Evolutionary conservation across 2,329 filamentous ascomycete genomes (phyloP).

Genomic region (Colletotrichum scovillei): DNA sequence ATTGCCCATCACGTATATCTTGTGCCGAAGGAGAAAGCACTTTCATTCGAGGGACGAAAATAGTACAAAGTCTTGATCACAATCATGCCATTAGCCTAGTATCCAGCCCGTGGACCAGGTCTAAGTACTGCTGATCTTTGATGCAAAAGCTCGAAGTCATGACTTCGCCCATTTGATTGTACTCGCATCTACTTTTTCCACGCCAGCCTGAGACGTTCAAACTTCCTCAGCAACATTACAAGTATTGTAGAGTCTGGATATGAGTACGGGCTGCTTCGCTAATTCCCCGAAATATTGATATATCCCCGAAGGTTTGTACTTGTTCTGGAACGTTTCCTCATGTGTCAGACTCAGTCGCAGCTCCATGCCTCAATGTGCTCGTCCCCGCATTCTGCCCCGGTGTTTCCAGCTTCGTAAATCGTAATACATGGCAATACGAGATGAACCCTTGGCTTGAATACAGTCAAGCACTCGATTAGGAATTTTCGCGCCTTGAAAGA

Average conservation of each 20-base stretch:
- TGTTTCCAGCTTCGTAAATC: neutral
- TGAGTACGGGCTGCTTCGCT: too few relatives aligned
- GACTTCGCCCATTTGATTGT: neutral
- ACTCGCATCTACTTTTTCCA: too few relatives aligned
- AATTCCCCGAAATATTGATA: too few relatives aligned
- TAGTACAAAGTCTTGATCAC: too few relatives aligned
- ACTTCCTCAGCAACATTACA: neutral
- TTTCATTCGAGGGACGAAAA: too few relatives aligned
- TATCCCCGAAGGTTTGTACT: neutral
- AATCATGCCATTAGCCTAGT: too few relatives aligned
- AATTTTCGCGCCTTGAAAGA: neutral
- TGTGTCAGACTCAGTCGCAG: neutral
- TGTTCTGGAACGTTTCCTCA: neutral
- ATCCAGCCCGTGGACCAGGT: too few relatives aligned
- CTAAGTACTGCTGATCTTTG: too few relatives aligned
- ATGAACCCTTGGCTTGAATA: neutral
- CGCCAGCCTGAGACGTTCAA: neutral
- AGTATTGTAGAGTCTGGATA: neutral
- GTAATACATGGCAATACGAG: neutral
- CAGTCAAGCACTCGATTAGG: neutral
- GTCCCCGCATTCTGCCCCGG: neutral
- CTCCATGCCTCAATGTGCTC: too few relatives aligned
- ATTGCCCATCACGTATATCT: neutral
- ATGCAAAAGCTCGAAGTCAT: neutral
- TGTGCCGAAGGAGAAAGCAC: neutral